Evolutionary conservation across 1,284 basidiomycete genomes (phyloP).

Genomic region (Ustilago vetiveriae): DNA sequence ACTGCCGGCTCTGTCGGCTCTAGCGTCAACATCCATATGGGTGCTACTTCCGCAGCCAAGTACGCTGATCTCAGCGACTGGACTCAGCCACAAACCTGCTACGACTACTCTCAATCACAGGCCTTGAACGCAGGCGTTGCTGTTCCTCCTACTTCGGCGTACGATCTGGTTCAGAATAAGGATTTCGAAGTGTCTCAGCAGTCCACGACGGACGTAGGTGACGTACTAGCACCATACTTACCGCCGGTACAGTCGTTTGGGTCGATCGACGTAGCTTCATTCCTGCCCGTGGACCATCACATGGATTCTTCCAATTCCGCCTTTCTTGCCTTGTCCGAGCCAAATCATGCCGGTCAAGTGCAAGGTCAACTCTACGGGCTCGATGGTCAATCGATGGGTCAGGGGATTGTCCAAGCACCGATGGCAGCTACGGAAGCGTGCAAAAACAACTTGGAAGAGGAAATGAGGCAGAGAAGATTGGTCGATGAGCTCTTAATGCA

Average conservation of each 20-base stretch:
- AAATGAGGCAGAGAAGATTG: slow-evolving; percentile 15
- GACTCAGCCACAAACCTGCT: slow-evolving; percentile 16
- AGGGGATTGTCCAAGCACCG: background rate
- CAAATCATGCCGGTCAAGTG: slow-evolving; percentile 8
- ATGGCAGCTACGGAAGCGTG: background rate
- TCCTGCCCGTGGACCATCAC: background rate
- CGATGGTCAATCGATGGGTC: slow-evolving; percentile 19
- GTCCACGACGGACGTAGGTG: background rate
- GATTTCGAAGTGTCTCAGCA: background rate
- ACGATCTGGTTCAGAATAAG: background rate
- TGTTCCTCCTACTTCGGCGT: background rate
- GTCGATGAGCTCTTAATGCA: slow-evolving; percentile 21
- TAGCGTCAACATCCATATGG: slow-evolving; percentile 6
- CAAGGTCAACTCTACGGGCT: slow-evolving; percentile 18
- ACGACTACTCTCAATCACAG: slow-evolving; percentile 1
- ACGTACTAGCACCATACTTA: background rate
- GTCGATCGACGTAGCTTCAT: background rate
- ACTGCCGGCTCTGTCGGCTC: background rate
- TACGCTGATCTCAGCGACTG: slow-evolving; percentile 15
- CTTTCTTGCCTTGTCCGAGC: slow-evolving; percentile 16
- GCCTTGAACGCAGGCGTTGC: background rate
- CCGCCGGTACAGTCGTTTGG: background rate
- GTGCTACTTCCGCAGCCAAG: background rate
- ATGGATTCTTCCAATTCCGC: slow-evolving; percentile 12
- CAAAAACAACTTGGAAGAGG: slow-evolving; percentile 1